phyloP scores from a whole-genome alignment of 257 asterid genomes.

The Vinca minor region DNA sequence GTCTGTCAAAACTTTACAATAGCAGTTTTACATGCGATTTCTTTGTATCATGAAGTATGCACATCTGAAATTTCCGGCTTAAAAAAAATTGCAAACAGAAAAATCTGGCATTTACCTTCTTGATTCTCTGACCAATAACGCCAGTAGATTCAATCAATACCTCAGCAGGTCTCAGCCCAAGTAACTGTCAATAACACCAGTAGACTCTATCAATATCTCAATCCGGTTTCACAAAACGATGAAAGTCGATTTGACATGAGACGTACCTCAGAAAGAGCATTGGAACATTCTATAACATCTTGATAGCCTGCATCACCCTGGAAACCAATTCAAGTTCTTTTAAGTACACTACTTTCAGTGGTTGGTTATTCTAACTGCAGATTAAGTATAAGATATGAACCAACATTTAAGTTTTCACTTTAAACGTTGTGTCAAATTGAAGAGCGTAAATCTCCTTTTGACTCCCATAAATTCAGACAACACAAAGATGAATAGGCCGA shows the following conservation, averaged over 20 bases:
- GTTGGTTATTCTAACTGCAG: too few species aligned
- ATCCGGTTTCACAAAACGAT: conserved; percentile 8
- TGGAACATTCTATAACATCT: conserved; percentile 77
- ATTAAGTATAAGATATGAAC: background rate
- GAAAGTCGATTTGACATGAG: background rate
- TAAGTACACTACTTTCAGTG: background rate
- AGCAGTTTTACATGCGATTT: background rate
- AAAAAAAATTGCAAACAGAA: background rate
- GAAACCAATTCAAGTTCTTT: conserved; percentile 16
- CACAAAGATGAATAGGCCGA: too few species aligned
- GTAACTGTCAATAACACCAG: conserved; percentile 64
- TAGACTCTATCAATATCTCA: too few species aligned
- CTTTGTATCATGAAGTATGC: background rate
- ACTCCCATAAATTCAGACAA: too few species aligned
- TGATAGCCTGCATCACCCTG: conserved; percentile 97
- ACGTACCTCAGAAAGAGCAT: conserved; percentile 65
- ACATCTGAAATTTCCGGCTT: background rate
- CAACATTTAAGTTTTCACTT: background rate
- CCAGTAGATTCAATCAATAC: conserved; percentile 97
- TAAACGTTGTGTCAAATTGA: too few species aligned
- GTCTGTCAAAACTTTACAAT: background rate
- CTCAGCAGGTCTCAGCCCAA: conserved; percentile 63
- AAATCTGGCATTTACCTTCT: conserved; percentile 51
- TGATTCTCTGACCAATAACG: conserved; percentile 84
- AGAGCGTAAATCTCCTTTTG: too few species aligned